Evolutionary conservation across 2,329 filamentous ascomycete species (phyloP), one percentile per base, ranked within the genome.

Genomic region (Thielaviopsis euricoi): DNA sequence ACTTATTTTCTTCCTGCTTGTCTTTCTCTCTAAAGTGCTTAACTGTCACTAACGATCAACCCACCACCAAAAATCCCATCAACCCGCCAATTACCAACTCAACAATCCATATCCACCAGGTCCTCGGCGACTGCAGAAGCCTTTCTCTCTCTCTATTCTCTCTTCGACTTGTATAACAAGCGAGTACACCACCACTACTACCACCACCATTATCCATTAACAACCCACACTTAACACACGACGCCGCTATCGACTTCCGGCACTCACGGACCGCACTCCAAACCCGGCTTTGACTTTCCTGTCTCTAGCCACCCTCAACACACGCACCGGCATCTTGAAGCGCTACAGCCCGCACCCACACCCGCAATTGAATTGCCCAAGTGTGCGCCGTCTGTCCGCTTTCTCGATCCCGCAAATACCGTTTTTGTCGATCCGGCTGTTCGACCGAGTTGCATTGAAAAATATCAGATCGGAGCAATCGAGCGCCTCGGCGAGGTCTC

Each of bases 391-490:
- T 48, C n/a, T 37, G 54, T 56, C 33, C 54, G 48, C 54, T 49
- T 26, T n/a, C 19, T 26, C 33, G 56, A 29, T 21, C 6, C 52
- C 15, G 26, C n/a, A 19, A 53, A 53, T 29, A 22, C 52, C 29
- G 52, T 58, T 26, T n/a, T 52, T 49, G 46, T 43, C 29, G 57
- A 49, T 26, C 46, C 23, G 53, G 48, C 46, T 49, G 57, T 55
- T 58, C 52, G 53, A 51, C 57, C 57, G 57, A 58, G 52, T 58
- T 58, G 57, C 53, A 58, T 58, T 58, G 57, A 58, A 58, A 58
- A 58, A 58, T 40, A 58, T 58, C 57, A 51, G 48, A 55, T 58
- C 57, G 57, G 57, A 52, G 23, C 52, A 13, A 22, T 58, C 57
- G 57, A 55, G 48, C 57, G 29, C 46, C 51, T 46, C 52, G 25